A percentile compares a stretch with the other conserved stretches of the same genome.
Evolutionary conservation across 2,329 filamentous ascomycete species (phyloP).

Genomic region (Tothia fuscella): DNA sequence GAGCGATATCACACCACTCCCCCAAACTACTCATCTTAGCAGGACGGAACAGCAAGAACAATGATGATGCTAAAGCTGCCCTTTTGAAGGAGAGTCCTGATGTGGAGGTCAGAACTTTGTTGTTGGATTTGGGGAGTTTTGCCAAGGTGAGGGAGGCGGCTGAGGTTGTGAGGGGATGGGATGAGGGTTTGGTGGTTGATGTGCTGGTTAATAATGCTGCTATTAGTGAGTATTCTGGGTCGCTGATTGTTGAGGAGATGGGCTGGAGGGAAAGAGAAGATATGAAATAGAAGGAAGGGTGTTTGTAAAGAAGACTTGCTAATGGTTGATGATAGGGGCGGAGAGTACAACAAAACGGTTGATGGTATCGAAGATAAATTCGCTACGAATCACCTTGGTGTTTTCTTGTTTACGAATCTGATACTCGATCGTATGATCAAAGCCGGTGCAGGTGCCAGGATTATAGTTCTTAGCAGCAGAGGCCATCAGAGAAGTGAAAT

Average conservation of each 20-base stretch:
- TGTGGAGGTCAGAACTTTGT: not conserved
- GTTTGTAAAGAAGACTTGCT: too few species aligned
- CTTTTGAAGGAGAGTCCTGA: not conserved
- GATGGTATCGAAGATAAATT: conserved; percentile 4
- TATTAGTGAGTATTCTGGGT: conserved; percentile 19
- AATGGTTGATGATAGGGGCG: conserved; percentile 16
- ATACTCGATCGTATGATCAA: not conserved
- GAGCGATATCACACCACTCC: not conserved
- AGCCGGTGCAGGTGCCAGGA: not conserved
- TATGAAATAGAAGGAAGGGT: too few species aligned
- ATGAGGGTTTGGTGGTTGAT: conserved; percentile 23
- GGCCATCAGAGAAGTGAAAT: not conserved
- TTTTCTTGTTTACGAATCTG: conserved; percentile 18
- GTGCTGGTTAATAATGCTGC: conserved; percentile 36
- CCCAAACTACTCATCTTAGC: conserved; percentile 6
- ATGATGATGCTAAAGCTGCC: not conserved
- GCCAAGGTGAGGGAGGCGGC: conserved; percentile 26
- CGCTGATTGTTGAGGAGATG: too few species aligned
- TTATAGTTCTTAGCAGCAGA: not conserved
- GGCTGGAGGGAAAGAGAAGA: too few species aligned
- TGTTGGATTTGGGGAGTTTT: conserved; percentile 28
- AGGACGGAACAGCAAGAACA: not conserved
- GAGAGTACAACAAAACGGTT: conserved; percentile 11
- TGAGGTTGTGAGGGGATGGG: conserved; percentile 20
- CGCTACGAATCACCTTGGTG: conserved; percentile 9